These are phyloP conservation scores for Theobroma grandiflorum DNA, from an alignment of 441 rosid genomes.

Conservation along the genomic window DNA sequence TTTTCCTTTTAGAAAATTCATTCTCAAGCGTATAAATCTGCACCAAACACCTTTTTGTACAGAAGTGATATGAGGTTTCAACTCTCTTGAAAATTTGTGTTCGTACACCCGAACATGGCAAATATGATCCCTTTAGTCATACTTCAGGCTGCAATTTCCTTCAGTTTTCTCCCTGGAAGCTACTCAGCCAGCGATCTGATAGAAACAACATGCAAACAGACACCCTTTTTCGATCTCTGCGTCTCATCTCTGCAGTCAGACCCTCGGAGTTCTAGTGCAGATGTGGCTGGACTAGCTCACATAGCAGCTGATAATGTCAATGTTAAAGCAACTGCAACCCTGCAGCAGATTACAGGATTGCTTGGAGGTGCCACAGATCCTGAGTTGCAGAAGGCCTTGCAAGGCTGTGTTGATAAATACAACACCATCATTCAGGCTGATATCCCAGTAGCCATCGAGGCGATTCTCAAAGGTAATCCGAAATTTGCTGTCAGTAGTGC, in stretches of 20 bases:
- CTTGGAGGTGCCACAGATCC: neutral
- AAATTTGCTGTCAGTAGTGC: conserved; percentile 29
- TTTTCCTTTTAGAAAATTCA: neutral
- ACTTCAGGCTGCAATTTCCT: neutral
- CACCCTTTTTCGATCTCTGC: conserved; percentile 37
- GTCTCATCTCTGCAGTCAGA: conserved; percentile 28
- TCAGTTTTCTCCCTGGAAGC: neutral
- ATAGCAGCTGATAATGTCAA: conserved; percentile 21
- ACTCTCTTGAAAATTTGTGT: too few species aligned
- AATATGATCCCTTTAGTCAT: neutral
- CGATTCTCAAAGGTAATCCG: conserved; percentile 22
- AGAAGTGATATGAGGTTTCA: neutral
- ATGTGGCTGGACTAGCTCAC: conserved; percentile 26
- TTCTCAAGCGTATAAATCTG: neutral
- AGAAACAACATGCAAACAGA: conserved; percentile 31
- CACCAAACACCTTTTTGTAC: neutral
- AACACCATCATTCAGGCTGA: conserved; percentile 27
- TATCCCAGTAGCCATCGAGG: conserved; percentile 31
- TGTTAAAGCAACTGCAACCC: conserved; percentile 14
- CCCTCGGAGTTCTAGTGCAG: conserved; percentile 32
- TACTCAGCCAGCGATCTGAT: conserved; percentile 17
- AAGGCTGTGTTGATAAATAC: conserved; percentile 32
- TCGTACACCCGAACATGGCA: neutral
- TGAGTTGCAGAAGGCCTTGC: conserved; percentile 2
- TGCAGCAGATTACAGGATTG: conserved; percentile 14